Percentiles rank a stretch among this genome's conserved stretches.
These are phyloP conservation scores for Cryptococcus jaspeensis DNA, from an alignment of 1,284 basidiomycete genomes.

Conservation along the genomic window DNA sequence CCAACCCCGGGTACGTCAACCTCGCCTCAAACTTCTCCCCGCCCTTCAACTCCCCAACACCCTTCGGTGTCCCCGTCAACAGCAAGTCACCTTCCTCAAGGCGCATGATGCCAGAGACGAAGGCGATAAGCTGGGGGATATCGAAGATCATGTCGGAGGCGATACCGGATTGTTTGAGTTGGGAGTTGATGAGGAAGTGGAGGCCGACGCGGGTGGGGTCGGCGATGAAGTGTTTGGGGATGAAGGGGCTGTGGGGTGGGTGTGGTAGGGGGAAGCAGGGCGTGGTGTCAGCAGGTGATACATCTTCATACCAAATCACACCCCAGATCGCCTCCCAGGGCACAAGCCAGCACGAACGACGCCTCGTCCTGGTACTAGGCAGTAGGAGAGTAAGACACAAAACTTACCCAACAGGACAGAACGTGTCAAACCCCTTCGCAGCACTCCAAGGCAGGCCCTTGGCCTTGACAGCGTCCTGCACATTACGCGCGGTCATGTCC, in stretches of 20 bases:
- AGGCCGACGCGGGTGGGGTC: constrained; percentile 71
- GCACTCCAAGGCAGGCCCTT: constrained; percentile 92
- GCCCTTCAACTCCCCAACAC: constrained; percentile 73
- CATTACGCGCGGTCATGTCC: constrained; percentile 92
- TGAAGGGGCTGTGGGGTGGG: constrained; percentile 62
- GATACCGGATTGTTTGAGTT: constrained; percentile 77
- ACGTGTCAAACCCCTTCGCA: constrained; percentile 87
- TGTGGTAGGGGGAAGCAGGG: constrained; percentile 3
- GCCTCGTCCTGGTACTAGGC: too few relatives aligned
- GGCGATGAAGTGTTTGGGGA: constrained; percentile 68
- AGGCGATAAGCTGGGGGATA: constrained; percentile 85
- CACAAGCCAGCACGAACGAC: background rate
- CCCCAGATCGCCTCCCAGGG: constrained; percentile 3
- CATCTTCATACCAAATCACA: too few relatives aligned
- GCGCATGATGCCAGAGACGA: constrained; percentile 92
- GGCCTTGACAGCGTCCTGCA: constrained; percentile 90
- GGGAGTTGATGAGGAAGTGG: constrained; percentile 69
- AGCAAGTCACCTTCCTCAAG: constrained; percentile 91
- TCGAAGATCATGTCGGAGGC: constrained; percentile 91
- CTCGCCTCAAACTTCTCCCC: constrained; percentile 79
- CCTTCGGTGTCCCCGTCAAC: constrained; percentile 82
- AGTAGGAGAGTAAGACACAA: too few relatives aligned
- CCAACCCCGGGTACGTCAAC: constrained; percentile 59
- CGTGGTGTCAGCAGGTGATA: background rate
- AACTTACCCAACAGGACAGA: constrained; percentile 68